Evolutionary conservation across 176 grass and related monocot species (phyloP), one percentile per base, ranked within the genome.

Genomic region (Cenchrus fungigraminus): DNA sequence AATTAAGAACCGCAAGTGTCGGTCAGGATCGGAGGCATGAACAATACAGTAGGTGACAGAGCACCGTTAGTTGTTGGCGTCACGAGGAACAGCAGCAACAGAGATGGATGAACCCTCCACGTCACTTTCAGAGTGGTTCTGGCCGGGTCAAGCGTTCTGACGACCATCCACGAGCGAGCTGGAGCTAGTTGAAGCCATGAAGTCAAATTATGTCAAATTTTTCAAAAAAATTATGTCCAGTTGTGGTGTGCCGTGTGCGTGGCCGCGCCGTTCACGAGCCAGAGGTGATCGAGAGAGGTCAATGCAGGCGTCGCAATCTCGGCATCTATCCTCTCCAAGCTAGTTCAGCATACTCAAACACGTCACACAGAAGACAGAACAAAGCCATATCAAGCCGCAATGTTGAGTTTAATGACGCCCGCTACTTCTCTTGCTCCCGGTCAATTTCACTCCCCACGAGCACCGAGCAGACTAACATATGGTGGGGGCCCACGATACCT

Each of bases 1-100:
- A 44, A 44, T 6, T 20, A 29, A 54, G 20, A 80, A 6, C 68
- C 1, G 14, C 14, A 66, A 53, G 79, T 53, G 79, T 54, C 51
- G 50, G 52, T 67, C 59, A 46, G 52, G 75, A 61, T 65, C 28
- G 28, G 57, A 82, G 6, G 11, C 11, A 10, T 8, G 1, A 46
- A 46, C 1, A 52, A 29, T 43, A 69, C 65, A 67, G 0, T 52
- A 43, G 69, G 31, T 3, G 29, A 82, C 20, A 5, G 19, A 20
- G 5, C 6, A 29, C 12, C 37, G 54, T 62, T 25, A 25, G 25
- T 25, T 14, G 65, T 78, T 78, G 9, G 31, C 73, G 4, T 52
- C 86, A 88, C 64, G 73, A 68, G 71, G 16, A 47, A 55, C 77
- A 81, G 11, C 78, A 81, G 11, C 78, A 81, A 17, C 20, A 73